Evolutionary conservation across 2,329 filamentous ascomycete genomes (phyloP), one percentile per base, ranked within the genome.

Genomic region (Ceratocystis papillata): DNA sequence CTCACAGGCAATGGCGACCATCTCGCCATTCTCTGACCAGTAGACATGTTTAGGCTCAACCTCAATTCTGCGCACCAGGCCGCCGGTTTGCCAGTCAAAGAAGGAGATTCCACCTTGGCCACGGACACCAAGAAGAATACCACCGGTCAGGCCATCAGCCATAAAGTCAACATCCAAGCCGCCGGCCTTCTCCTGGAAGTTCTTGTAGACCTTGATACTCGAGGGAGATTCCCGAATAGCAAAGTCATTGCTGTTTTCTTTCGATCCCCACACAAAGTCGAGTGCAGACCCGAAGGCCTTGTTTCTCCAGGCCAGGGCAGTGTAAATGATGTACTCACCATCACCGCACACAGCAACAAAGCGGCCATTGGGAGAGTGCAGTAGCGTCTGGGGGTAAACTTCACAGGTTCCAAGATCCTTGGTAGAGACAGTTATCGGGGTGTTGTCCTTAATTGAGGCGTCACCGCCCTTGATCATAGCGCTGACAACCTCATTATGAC

Each of bases 281-380:
- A 97, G 79, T 5, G 93, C 94, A 50, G 90, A 92, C 25, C 94
- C 94, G 73, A 99, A 99, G 2, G 91, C 91, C 79, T 97, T 96
- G 78, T 99, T 97, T 74, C 94, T 87, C 83, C 95, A 96, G 2
- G 93, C 93, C 67, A 97, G 82, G 66, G 94, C 92, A 33, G 94
- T 97, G 79, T 97, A 97, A 72, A 97, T 96, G 75, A 97, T 97
- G 78, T 96, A 99, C 77, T 99, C 94, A 69, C 94, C 94, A 74
- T 99, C 94, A 70, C 94, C 94, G 70, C 93, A 97, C 61, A 82
- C 80, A 20, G 80, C 76, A 62, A 94, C 89, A 71, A 94, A 94
- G 68, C 91, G 86, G 63, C 91, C 91, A 71, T 99, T 99, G 45
- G 94, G 90, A n/a, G 92, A 96, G 78, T 99, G 94, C 45, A 90